Base-by-base conservation (phyloP, 2,329 filamentous ascomycete genomes). In the Trichoderma hamatum region DNA sequence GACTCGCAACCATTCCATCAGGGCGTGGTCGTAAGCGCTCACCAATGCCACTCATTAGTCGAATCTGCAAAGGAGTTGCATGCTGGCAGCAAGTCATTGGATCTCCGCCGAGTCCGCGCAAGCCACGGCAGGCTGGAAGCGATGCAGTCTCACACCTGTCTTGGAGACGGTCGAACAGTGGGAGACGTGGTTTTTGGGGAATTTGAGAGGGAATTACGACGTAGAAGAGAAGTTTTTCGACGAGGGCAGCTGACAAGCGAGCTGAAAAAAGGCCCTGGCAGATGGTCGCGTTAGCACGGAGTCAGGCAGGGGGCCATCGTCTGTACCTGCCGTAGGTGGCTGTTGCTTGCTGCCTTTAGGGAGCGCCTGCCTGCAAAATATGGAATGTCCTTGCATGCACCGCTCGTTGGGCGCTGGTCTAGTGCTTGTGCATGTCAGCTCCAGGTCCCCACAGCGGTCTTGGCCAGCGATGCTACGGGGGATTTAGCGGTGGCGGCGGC, bases 51-150 rank as follows among this genome's bases (percentile, higher is more conserved):
- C 19, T 58, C 34, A 3, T 58, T 34, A 56, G 55, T 59, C 56
- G 32, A 39, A 26, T 59, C 21, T 34, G 24, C 34, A 49, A 24
- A 43, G 56, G 32, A 43, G 34, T 26, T 39, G 62, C 62, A 54
- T 56, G 63, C 43, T 67, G 63, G 63, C 63, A 67, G 54, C 21
- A 26, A 46, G 39, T 43, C 54, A 67, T 67, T 67, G 63, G 63
- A 16, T 34, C 24, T 28, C 39, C n/a, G 49, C 63, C 30, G 10
- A 51, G 30, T n/a, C 39, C 63, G 54, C 63, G 9, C 63, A 59
- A 67, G 63, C 54, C 63, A 51, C 63, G 56, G n/a, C 56, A 52
- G 52, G 51, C 52, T 43, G 30, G 28, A n/a, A 59, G 63, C 39
- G 52, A 58, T 21, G 16, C 28, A 5, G 63, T 59, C 54, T 67